Evolutionary conservation across 768 basidiomycete species (phyloP).

Genomic region (Xerocomellus dryophilus): DNA sequence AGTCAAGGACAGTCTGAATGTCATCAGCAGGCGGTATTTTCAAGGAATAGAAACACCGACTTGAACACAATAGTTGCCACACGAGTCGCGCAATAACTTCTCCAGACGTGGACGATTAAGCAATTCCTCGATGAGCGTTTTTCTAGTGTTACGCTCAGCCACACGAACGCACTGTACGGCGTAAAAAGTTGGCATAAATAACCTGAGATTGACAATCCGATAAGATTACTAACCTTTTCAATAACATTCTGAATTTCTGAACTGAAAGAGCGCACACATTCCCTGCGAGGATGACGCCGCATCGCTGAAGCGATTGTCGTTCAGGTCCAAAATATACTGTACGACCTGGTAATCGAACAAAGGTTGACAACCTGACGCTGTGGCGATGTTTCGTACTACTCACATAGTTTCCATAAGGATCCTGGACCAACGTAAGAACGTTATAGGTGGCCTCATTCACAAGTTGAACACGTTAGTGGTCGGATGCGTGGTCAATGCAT

Average conservation of each 20-base stretch:
- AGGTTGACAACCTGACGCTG: not conserved
- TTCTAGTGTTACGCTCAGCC: constrained; percentile 91
- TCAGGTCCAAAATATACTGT: constrained; percentile 97
- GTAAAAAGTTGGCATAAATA: not conserved
- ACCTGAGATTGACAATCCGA: not conserved
- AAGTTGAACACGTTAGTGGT: constrained; percentile 90
- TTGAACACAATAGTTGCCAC: constrained; percentile 94
- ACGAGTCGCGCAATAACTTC: constrained; percentile 93
- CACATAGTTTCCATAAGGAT: constrained; percentile 92
- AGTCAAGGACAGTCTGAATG: constrained; percentile 88
- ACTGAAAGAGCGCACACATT: constrained; percentile 97
- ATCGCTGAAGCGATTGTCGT: constrained; percentile 98
- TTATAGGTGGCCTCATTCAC: constrained; percentile 99
- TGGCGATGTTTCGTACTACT: constrained; percentile 24
- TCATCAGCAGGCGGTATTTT: constrained; percentile 16
- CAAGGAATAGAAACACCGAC: constrained; percentile 36
- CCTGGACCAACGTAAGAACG: constrained; percentile 94
- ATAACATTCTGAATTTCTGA: constrained; percentile 99
- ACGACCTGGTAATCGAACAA: constrained; percentile 61
- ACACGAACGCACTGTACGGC: constrained; percentile 77
- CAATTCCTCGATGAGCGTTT: constrained; percentile 91
- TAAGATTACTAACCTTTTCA: constrained; percentile 65
- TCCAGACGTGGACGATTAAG: constrained; percentile 93
- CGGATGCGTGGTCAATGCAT: constrained; percentile 97
- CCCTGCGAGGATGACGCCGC: constrained; percentile 92